Evolutionary conservation across 2,329 filamentous ascomycete species (phyloP), one percentile per base, ranked within the genome.

Genomic region (Scedosporium minutisporum): DNA sequence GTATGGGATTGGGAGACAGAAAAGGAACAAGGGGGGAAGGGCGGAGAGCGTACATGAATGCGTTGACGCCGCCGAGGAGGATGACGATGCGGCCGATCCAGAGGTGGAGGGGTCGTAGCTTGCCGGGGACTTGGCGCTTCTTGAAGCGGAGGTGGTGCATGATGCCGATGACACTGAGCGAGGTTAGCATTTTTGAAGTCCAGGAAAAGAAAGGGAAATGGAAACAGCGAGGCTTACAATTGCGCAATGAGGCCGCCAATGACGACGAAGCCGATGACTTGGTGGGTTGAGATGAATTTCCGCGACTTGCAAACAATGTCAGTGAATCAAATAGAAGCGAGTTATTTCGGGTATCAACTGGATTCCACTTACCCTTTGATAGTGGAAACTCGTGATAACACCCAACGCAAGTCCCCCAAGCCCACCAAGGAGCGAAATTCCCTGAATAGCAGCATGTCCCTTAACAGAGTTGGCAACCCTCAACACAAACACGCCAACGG

Each of bases 231-330:
- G 21, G 23, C 61, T 57, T 51, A 62, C 61, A 84, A 80, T 67
- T 87, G 83, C 4, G 69, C 73, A 16, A 87, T 69, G 60, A 86
- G 71, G 59, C 81, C 76, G 53, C 77, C 71, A 57, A 83, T 74
- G 46, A 85, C 72, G 16, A 86, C 69, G 63, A 84, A 75, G 7
- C 85, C 85, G 63, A 88, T 73, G 59, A 87, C 75, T 68, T 87
- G 84, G 67, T 87, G 85, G 7, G 77, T 72, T 1, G 77, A 77
- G 55, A 76, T 77, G 71, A 84, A 83, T 9, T 73, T 72, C 59
- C 78, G 81, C 18, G 82, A 82, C 80, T 85, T 44, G 7, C 23
- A 51, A 59, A 44, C 25, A 61, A 48, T 25, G 21, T 33, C 18
- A 27, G 65, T 68, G 18, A 1, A 10, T n/a, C 3, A n/a, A 2